Evolutionary conservation across 345 rosid species (phyloP), one percentile per base, ranked within the genome.

Genomic region (Nephelium lappaceum): DNA sequence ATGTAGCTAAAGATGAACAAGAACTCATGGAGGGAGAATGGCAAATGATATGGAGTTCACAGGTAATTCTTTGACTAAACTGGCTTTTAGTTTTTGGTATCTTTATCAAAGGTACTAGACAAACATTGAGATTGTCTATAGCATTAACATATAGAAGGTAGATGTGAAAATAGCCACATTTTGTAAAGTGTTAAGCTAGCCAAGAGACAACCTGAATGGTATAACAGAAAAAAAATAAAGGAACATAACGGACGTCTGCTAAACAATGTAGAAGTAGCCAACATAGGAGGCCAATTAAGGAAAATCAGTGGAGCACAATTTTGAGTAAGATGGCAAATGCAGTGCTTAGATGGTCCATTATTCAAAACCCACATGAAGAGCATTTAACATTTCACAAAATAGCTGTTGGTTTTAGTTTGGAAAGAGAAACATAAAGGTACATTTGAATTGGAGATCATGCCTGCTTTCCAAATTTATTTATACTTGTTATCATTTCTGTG

Each of bases 1-100:
- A 79, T 24, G 55, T 65, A 2, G 47, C 5, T 38, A 72, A 85
- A 65, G 87, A 86, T 43, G 97, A 88, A 68, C 80, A 78, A n/a
- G 86, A 90, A 55, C 92, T 95, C 12, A 21, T 83, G 8, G 97
- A 93, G 19, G 99, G 99, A 77, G 94, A 87, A 75, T 96, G 98
- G 99, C 92, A 91, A 74, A 93, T 96, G 99, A 82, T 92, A 69
- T 96, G 99, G 98, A 96, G 98, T 86, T 96, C 99, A 45, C 98
- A 94, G 93, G 99, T 93, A 38, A 63, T 11, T 70, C 23, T 36
- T 15, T 11, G 67, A 51, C 55, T 5, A 75, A 74, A 49, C 2
- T 41, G 16, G 21, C 71, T 21, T 45, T 24, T 49, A 62, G 7
- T 38, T 74, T 51, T 27, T 57, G 16, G 16, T 78, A 25, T 69